Percentiles rank a stretch among this genome's conserved stretches.
Evolutionary conservation across 2,329 filamentous ascomycete species (phyloP).

Genomic region (Penicillium hordei): DNA sequence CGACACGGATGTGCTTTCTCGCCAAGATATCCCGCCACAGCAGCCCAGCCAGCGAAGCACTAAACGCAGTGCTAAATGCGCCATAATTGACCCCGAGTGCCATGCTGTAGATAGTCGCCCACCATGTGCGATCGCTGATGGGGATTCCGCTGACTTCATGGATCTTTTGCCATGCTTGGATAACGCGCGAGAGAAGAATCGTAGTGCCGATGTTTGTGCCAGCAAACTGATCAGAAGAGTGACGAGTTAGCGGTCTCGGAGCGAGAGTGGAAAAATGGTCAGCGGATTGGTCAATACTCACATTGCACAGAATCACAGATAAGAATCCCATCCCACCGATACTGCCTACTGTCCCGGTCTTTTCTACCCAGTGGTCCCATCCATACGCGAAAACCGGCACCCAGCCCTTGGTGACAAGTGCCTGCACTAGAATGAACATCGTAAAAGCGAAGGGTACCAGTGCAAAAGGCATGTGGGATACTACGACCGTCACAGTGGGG

Average conservation of each 20-base stretch:
- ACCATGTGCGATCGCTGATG: conserved; percentile 67
- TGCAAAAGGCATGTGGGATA: conserved; percentile 65
- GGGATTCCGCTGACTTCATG: conserved; percentile 48
- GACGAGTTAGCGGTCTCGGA: conserved; percentile 9
- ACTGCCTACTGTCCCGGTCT: conserved; percentile 66
- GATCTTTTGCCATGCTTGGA: conserved; percentile 67
- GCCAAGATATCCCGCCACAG: conserved; percentile 70
- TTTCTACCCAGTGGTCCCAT: conserved; percentile 71
- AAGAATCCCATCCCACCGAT: conserved; percentile 73
- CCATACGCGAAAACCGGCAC: conserved; percentile 70
- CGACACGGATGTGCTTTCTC: conserved; percentile 67
- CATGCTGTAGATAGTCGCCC: conserved; percentile 73
- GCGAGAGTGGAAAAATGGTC: not conserved
- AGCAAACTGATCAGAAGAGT: conserved; percentile 57
- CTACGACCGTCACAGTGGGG: conserved; percentile 65
- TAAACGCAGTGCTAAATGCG: conserved; percentile 71
- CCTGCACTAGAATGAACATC: conserved; percentile 75
- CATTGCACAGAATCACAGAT: conserved; percentile 69
- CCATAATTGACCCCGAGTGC: conserved; percentile 73
- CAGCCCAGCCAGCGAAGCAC: conserved; percentile 68
- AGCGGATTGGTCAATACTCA: conserved; percentile 45
- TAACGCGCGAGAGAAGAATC: conserved; percentile 68
- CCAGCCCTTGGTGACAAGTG: conserved; percentile 71
- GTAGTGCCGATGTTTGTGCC: conserved; percentile 76
- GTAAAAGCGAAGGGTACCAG: conserved; percentile 70